Percentiles rank a stretch among this genome's conserved stretches.
Evolutionary conservation across 1,139 yeast species (phyloP).

Genomic region (Pneumocystis sp.): DNA sequence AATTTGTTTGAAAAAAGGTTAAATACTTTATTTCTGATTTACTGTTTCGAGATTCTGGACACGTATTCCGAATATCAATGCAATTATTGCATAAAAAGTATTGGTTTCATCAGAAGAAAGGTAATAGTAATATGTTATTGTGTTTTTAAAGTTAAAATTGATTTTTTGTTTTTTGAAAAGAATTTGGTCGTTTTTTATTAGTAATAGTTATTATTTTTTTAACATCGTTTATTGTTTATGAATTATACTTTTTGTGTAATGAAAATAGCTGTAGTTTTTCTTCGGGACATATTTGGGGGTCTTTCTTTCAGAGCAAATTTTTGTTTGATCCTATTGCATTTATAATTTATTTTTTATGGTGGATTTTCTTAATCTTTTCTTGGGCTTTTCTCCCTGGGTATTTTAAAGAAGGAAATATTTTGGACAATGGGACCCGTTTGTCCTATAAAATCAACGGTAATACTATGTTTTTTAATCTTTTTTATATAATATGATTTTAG

Average conservation of each 20-base stretch:
- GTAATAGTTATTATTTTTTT: constrained; percentile 51
- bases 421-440: constrained; percentile 63
- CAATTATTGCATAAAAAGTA: not conserved
- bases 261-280: constrained; percentile 22
- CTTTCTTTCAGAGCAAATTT: constrained; percentile 2
- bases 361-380: constrained; percentile 42
- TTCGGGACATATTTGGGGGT: constrained; percentile 8
- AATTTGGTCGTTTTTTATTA: constrained; percentile 69
- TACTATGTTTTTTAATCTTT: constrained; percentile 32
- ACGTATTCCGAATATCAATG: not conserved
- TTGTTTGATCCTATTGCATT: constrained; percentile 36
- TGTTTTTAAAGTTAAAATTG: constrained; percentile 23
- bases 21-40: too few relatives aligned
- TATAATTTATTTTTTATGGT: constrained; percentile 63
- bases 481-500: constrained; percentile 8
- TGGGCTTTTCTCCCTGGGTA: constrained; percentile 68
- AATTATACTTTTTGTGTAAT: constrained; percentile 38
- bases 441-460: constrained; percentile 71
- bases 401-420: constrained; percentile 44
- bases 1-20: not conserved
- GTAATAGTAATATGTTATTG: not conserved
- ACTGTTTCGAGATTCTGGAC: not conserved
- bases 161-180: constrained; percentile 51
- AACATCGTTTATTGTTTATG: constrained; percentile 47
- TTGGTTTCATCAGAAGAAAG: not conserved